Conservation (phyloP, 2,329 filamentous ascomycete species). For the Neonectria magnoliae region DNA sequence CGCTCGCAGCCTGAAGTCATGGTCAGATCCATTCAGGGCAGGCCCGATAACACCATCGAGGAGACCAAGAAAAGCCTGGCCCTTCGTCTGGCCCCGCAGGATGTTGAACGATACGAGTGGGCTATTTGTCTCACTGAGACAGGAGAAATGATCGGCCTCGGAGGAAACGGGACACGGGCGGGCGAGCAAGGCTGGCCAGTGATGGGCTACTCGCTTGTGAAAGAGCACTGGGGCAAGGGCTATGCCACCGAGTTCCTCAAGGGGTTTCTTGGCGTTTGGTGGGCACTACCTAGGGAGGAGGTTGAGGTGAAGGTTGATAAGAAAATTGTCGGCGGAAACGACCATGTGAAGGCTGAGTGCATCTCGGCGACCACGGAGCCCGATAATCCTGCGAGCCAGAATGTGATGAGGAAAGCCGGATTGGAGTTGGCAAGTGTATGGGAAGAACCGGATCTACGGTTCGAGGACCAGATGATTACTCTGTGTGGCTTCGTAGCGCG, state of each 20-base stretch:
- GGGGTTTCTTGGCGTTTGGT: conserved; percentile 58
- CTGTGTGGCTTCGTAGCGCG: neutral
- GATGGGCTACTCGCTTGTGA: too few species aligned
- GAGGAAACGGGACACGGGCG: too few species aligned
- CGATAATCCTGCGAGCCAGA: neutral
- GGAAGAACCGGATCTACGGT: neutral
- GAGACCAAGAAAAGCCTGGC: too few species aligned
- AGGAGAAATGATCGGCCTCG: too few species aligned
- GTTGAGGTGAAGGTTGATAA: conserved; percentile 54
- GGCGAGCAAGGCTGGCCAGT: too few species aligned
- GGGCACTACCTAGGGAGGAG: conserved; percentile 57
- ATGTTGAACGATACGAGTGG: too few species aligned
- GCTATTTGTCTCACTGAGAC: too few species aligned
- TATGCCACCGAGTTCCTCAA: conserved; percentile 2
- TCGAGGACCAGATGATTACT: neutral
- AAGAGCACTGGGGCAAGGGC: too few species aligned
- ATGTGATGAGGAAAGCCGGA: neutral
- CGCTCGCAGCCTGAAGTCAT: too few species aligned
- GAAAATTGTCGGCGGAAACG: neutral
- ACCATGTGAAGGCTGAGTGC: neutral
- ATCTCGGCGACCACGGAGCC: neutral
- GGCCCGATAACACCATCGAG: too few species aligned
- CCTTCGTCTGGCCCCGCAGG: too few species aligned
- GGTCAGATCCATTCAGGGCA: too few species aligned
- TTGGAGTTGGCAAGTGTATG: neutral